Evolutionary conservation across 306 rosid genomes (phyloP), one percentile per base, ranked within the genome.

Genomic region (Quercus rubra): DNA sequence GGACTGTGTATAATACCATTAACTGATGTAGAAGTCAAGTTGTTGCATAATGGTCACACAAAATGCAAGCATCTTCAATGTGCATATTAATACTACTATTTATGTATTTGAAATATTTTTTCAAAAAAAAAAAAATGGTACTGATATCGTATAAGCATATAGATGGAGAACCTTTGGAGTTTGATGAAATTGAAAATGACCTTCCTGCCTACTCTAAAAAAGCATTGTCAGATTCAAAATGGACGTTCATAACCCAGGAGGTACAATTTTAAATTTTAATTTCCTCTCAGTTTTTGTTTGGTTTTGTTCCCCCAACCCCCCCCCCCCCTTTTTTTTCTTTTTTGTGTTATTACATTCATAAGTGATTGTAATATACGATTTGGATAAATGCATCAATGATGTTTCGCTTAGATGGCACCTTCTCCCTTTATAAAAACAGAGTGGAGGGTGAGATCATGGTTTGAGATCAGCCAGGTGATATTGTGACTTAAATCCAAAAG

Each of bases 201-300:
- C 89, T 94, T 15, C 97, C 98, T 61, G 85, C 80, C 25, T 79
- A 85, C 80, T 85, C 97, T 72, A 64, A 84, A 38, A 89, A 89
- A 79, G 73, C 85, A 55, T 83, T 73, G 14, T 81, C 85, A 79
- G 94, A 87, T 86, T 88, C 97, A 19, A 92, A 92, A 83, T 94
- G 97, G 99, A 91, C 94, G 64, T 94, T 92, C 79, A 85, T 92
- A 57, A 92, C 97, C 62, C 93, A 82, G 6, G 97, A 94, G 90
- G 97, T 92, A 81, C 78, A 63, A 28, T 33, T 62, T 69, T 19
- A 11, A 46, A 33, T 74, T 74, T 73, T 74, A 20, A 11, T 57
- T 46, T 18, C 8, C 66, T 28, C 51, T 46, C 0, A 23, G 3
- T 5, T 21, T 23, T 18, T 18, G 25, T 55, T 21, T 74, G 4